Conservation (phyloP, 176 grass and related monocot genomes). For the Tuctoria greenei region DNA sequence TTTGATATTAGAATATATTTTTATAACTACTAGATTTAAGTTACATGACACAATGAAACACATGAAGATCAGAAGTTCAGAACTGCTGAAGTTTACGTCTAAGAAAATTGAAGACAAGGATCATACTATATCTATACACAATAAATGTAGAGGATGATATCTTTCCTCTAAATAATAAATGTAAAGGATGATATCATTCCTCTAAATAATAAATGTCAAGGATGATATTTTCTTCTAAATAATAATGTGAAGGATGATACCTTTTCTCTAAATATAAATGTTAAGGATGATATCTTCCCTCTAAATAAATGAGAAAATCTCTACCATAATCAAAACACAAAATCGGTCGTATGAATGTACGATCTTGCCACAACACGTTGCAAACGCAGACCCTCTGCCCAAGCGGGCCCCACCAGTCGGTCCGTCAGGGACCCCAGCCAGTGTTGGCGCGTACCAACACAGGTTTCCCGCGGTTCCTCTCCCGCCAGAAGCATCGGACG, state of each 20-base stretch:
- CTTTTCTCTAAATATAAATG: too few relatives aligned
- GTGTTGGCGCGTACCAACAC: slow-evolving; percentile 19
- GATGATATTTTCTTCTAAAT: background rate
- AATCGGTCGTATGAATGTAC: background rate
- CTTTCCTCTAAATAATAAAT: too few relatives aligned
- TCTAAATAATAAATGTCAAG: background rate
- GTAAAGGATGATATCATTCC: background rate
- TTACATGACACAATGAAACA: slow-evolving; percentile 18
- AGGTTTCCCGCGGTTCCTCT: slow-evolving; percentile 32
- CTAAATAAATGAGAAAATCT: background rate
- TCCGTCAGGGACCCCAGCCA: background rate
- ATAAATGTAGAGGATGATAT: background rate
- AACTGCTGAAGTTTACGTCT: background rate
- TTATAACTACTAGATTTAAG: background rate
- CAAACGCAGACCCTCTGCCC: background rate
- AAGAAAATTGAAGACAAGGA: background rate
- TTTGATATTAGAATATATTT: too few relatives aligned
- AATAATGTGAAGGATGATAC: background rate
- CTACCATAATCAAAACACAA: background rate
- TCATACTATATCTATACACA: background rate
- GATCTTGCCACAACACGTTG: background rate
- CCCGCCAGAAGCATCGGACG: slow-evolving; percentile 21
- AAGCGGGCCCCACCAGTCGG: too few relatives aligned
- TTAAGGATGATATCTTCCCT: background rate
- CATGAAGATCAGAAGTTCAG: background rate